Conservation (phyloP, 2,329 filamentous ascomycete genomes). For the Ophiostoma ulmi region DNA sequence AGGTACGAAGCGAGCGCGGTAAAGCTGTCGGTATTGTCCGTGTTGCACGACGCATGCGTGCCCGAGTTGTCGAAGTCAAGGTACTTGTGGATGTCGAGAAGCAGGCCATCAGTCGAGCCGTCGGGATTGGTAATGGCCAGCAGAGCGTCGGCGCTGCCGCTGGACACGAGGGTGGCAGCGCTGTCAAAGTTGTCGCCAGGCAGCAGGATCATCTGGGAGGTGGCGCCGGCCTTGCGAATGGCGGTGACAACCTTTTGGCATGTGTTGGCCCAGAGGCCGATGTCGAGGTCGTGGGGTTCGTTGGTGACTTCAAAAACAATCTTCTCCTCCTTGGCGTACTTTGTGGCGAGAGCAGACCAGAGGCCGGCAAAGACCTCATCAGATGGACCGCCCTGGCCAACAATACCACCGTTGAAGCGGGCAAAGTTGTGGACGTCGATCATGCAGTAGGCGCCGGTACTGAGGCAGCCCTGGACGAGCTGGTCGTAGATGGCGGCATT, state of each 20-base stretch:
- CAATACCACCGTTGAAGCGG: slow-evolving; percentile 56
- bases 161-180: slow-evolving; percentile 39
- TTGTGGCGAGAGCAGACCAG: slow-evolving; percentile 54
- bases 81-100: slow-evolving; percentile 58
- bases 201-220: slow-evolving; percentile 57
- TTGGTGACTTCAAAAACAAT: slow-evolving; percentile 65
- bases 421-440: slow-evolving; percentile 53
- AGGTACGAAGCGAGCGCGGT: slow-evolving; percentile 36
- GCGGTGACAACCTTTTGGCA: slow-evolving; percentile 60
- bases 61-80: slow-evolving; percentile 55
- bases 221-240: slow-evolving; percentile 60
- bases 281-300: slow-evolving; percentile 58
- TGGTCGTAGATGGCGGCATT: slow-evolving; percentile 45
- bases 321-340: slow-evolving; percentile 51
- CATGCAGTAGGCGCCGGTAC: slow-evolving; percentile 46
- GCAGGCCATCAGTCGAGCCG: slow-evolving; percentile 50
- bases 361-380: slow-evolving; percentile 57
- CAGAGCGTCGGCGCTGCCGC: slow-evolving; percentile 48
- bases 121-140: slow-evolving; percentile 54
- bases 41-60: slow-evolving; percentile 47
- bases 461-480: slow-evolving; percentile 46
- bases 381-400: slow-evolving; percentile 60
- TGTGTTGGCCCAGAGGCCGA: slow-evolving; percentile 53
- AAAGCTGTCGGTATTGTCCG: slow-evolving; percentile 40
- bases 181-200: slow-evolving; percentile 46